Conservation (phyloP, 2,329 filamentous ascomycete genomes). For the Phaeosphaeriaceae sp. region DNA sequence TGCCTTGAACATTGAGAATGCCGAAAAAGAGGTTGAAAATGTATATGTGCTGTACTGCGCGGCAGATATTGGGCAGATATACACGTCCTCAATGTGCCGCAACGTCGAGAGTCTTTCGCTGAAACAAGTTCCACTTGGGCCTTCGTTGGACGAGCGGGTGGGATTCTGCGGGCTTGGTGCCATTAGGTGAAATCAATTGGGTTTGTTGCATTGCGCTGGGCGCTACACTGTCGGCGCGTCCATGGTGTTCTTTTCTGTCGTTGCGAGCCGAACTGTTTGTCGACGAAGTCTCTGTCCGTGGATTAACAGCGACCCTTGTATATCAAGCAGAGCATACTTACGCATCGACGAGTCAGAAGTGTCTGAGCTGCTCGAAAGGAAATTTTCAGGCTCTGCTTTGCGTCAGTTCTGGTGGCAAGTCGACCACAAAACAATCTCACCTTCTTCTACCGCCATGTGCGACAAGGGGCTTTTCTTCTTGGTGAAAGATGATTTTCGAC, state of each 20-base stretch:
- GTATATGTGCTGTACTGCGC: not conserved
- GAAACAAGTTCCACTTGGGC: conserved; percentile 16
- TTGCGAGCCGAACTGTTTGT: not conserved
- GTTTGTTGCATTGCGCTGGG: not conserved
- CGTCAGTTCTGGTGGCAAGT: not conserved
- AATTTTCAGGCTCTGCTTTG: conserved; percentile 9
- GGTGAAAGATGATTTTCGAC: conserved; percentile 19
- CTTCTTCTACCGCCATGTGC: conserved; percentile 13
- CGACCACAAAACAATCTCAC: conserved; percentile 1
- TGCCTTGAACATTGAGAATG: not conserved
- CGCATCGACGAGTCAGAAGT: not conserved
- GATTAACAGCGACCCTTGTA: conserved; percentile 2
- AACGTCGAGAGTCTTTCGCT: conserved; percentile 14
- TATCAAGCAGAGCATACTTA: not conserved
- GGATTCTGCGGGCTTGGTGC: not conserved
- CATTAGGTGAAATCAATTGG: too few relatives aligned
- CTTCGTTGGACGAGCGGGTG: conserved; percentile 1
- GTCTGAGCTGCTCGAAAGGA: conserved; percentile 12
- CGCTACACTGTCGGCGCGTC: not conserved
- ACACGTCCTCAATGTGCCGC: conserved; percentile 11
- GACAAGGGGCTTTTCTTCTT: conserved; percentile 24
- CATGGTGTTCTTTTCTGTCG: not conserved
- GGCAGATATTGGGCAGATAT: not conserved
- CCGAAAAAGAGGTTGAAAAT: not conserved
- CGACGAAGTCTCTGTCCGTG: conserved; percentile 1